Evolutionary conservation across 352 stramenopile genomes (phyloP), one percentile per base, ranked within the genome.

Genomic region (Phytophthora podocarpi): DNA sequence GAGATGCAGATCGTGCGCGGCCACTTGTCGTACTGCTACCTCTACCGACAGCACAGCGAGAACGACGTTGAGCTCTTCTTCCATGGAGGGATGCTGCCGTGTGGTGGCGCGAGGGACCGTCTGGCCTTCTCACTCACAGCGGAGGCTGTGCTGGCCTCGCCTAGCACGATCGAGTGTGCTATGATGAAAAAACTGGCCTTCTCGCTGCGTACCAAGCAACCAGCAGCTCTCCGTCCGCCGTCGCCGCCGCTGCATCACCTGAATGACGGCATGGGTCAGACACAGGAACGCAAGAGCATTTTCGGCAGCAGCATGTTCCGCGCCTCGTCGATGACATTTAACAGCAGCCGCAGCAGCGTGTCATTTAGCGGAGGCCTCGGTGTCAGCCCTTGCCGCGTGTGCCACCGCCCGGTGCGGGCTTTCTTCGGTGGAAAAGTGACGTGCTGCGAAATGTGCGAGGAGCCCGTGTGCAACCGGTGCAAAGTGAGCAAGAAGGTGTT

Each of bases 111-210:
- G 13, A 76, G 76, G 20, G 78, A 89, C 42, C 72, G 76, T 15
- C 32, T 78, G 16, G 67, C 71, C 15, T 66, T 87, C 35, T 68
- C 64, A 12, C 32, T 91, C 27, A 82, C 69, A 1, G 70, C 80
- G 1, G 76, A 89, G 24, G 67, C 77, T 21, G 64, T 84, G 43
- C 41, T 84, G 23, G 64, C 62, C 8, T 79, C 70, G 4, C 67
- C 76, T 10, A 74, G 62, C 35, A 61, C 58, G 32, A 31, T 80
- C 61, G 54, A 91, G 70, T 82, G 74, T 46, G 77, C 79, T 7
- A 75, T 82, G 66, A 85, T 91, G 71, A 89, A 89, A 65, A 91
- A 91, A 53, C 59, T 91, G 37, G 70, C 78, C 54, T 87, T 83
- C 43, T 81, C 73, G 36, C 36, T 87, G 26, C 78, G 73, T 7